Percentiles rank a stretch among this genome's conserved stretches.
Evolutionary conservation across 2,329 filamentous ascomycete genomes (phyloP).

Genomic region (Zasmidium citrigriseum): DNA sequence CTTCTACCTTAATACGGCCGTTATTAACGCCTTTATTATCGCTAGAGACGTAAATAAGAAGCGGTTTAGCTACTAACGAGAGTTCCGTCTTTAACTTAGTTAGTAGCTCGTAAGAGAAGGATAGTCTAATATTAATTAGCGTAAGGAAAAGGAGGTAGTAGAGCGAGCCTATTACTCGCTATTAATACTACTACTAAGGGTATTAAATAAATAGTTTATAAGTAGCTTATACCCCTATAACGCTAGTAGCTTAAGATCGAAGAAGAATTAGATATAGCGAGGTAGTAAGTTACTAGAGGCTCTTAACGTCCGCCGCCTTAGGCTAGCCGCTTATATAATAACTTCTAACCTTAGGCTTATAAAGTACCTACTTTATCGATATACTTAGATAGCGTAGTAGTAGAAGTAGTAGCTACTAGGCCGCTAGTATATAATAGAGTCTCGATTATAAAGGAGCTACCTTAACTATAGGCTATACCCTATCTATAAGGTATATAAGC

Average conservation of each 20-base stretch:
- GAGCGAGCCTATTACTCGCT: not conserved
- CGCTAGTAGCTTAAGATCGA: not conserved
- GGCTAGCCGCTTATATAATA: not conserved
- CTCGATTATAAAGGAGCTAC: not conserved
- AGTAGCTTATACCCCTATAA: not conserved
- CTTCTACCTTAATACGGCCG: not conserved
- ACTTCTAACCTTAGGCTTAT: not conserved
- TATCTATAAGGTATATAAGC: not conserved
- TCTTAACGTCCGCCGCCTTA: not conserved
- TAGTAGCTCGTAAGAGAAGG: not conserved
- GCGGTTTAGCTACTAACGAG: not conserved
- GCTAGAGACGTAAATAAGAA: not conserved
- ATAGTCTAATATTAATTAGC: not conserved
- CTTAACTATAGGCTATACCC: not conserved
- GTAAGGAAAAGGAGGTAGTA: too few relatives aligned
- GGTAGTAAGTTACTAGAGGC: not conserved
- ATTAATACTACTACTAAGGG: not conserved
- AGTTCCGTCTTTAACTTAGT: not conserved
- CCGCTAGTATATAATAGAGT: not conserved
- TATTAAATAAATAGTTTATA: not conserved
- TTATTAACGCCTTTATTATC: conserved; percentile 1
- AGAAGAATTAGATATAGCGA: not conserved
- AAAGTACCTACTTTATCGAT: not conserved
- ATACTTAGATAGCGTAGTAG: not conserved
- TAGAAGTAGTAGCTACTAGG: not conserved